phyloP scores from a whole-genome alignment of 2,329 filamentous ascomycete species.

The Aspergillus eucalypticola region DNA sequence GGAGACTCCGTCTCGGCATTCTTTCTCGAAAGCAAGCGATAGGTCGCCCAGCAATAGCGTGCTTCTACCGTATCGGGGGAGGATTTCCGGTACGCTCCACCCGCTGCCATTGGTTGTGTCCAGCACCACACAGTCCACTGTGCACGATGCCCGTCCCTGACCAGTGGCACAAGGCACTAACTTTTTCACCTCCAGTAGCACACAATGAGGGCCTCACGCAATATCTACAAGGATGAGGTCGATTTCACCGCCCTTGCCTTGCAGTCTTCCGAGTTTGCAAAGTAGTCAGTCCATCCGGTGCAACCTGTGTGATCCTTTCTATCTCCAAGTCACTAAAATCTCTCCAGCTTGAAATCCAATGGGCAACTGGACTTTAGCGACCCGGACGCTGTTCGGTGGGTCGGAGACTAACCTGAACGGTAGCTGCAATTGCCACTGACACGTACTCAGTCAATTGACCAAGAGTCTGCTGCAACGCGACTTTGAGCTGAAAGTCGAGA shows the following conservation, averaged over 20 bases:
- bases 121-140: neutral
- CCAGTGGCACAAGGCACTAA: slow-evolving; percentile 2
- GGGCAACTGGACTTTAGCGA: slow-evolving; percentile 77
- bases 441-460: slow-evolving; percentile 61
- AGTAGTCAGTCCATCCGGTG: slow-evolving; percentile 47
- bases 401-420: neutral
- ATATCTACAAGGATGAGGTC: slow-evolving; percentile 59
- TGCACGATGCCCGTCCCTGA: neutral
- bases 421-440: slow-evolving; percentile 19
- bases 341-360: slow-evolving; percentile 52
- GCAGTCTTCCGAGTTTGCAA: slow-evolving; percentile 61
- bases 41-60: neutral
- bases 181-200: neutral
- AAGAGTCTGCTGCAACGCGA: slow-evolving; percentile 74
- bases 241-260: slow-evolving; percentile 64
- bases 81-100: slow-evolving; percentile 5
- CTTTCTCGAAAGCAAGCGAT: neutral
- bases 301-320: slow-evolving; percentile 41
- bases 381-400: slow-evolving; percentile 70
- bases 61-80: neutral
- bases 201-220: slow-evolving; percentile 39
- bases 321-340: slow-evolving; percentile 3
- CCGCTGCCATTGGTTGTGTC: neutral
- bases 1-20: neutral
- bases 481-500: slow-evolving; percentile 69